Evolutionary conservation across 2,329 filamentous ascomycete genomes (phyloP).

Genomic region (Ophiostoma sp.): DNA sequence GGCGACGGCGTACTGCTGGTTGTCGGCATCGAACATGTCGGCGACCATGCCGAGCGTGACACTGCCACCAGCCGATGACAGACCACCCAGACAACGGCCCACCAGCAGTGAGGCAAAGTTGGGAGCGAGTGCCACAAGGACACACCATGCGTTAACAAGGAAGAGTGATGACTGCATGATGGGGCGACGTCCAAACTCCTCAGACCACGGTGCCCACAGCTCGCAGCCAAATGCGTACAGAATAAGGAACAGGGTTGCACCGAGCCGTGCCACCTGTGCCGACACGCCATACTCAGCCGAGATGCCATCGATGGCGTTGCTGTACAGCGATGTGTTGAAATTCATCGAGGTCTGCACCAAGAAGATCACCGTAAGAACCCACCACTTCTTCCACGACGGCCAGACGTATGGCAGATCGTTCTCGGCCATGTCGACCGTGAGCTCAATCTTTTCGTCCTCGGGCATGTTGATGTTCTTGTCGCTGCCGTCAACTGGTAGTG

Average conservation of each 20-base stretch:
- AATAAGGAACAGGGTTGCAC: conserved; percentile 76
- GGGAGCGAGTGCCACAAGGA: conserved; percentile 70
- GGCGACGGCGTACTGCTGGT: conserved; percentile 73
- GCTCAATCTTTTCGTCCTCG: neutral
- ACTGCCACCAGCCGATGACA: conserved; percentile 70
- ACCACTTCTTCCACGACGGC: conserved; percentile 66
- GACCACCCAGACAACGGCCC: conserved; percentile 67
- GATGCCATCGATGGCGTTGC: conserved; percentile 67
- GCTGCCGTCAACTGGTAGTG: neutral
- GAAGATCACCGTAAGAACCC: conserved; percentile 71
- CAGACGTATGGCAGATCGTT: conserved; percentile 64
- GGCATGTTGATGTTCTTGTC: neutral
- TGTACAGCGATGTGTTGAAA: conserved; percentile 75
- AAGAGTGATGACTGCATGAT: conserved; percentile 72
- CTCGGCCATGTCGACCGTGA: conserved; percentile 46
- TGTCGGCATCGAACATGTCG: conserved; percentile 69
- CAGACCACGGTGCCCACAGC: conserved; percentile 84
- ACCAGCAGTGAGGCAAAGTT: conserved; percentile 72
- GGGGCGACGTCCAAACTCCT: conserved; percentile 76
- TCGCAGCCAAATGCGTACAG: conserved; percentile 84
- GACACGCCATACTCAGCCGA: conserved; percentile 67
- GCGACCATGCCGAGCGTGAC: conserved; percentile 75
- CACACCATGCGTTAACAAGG: conserved; percentile 75
- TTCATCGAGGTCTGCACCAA: conserved; percentile 75
- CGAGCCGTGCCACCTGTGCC: conserved; percentile 66